Base-by-base conservation (phyloP, 2,329 filamentous ascomycete species). In the Ophioceras dolichostomum region DNA sequence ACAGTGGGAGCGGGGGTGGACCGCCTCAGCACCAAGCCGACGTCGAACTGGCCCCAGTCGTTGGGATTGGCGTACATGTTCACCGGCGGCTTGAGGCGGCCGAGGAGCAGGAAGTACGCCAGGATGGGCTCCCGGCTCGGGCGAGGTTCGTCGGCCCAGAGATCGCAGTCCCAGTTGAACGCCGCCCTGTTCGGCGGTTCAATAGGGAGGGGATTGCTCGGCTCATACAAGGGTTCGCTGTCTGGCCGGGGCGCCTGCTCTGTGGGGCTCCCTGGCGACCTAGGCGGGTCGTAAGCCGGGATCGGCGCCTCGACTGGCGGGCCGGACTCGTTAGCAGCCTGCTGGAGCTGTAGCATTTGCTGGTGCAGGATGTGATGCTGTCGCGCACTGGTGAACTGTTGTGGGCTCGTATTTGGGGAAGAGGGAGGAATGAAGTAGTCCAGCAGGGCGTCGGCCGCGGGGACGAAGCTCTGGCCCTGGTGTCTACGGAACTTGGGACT, bases 81-180 rank as follows among this genome's bases (percentile, higher is more conserved):
- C 18, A 14, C 30, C 34, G 16, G 19, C 19, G 16, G 20, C 5
- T 14, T 17, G 10, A 33, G n/a, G 18, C 34, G 10, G 12, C 35
- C 35, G n/a, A 37, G 28, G 12, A 19, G 35, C 18, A 37, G 28
- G 19, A 37, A 37, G 20, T 37, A 37, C 10, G 35, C 35, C 10
- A 31, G 32, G 18, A 37, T 32, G n/a, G 35, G 35, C 35, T 29
- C 28, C n/a, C 19, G 16, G 12, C 13, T 13, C n/a, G 35, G 21
- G 8, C 19, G 29, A 13, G 34, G 14, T 19, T 27, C 24, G 24
- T 36, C 24, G 16, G 34, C 24, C 35, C 35, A 37, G n/a, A 31
- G 13, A 17, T 37, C 35, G 28, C 35, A 37, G 17, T 37, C 35
- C 35, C 35, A 37, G 24, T 31, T 31, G 35, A 37, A 37, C 27